Percentiles rank a stretch among this genome's conserved stretches.
phyloP scores from a whole-genome alignment of 2,329 filamentous ascomycete genomes.

The Colletotrichum tofieldiae region DNA sequence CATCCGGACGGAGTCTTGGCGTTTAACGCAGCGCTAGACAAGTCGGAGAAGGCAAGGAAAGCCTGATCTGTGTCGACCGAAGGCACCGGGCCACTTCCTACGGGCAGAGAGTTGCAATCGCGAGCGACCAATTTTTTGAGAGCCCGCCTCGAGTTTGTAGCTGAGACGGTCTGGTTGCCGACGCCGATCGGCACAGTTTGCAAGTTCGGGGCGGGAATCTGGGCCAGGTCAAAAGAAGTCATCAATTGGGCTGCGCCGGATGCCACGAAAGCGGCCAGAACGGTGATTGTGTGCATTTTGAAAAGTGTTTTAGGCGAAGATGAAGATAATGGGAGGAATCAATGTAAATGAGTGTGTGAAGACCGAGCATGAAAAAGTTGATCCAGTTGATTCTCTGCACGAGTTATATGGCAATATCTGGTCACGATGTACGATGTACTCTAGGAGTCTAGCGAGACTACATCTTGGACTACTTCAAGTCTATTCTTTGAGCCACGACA shows the following conservation, averaged over 20 bases:
- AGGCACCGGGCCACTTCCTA: constrained; percentile 15
- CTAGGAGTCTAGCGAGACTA: neutral
- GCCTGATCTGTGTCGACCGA: constrained; percentile 20
- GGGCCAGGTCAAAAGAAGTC: constrained; percentile 11
- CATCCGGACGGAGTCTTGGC: constrained; percentile 23
- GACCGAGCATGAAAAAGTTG: neutral
- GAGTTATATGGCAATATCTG: neutral
- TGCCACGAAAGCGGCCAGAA: constrained; percentile 3
- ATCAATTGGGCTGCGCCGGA: constrained; percentile 11
- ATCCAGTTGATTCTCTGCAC: neutral
- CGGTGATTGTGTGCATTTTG: neutral
- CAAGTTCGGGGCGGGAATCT: constrained; percentile 7
- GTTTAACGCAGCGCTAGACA: constrained; percentile 10
- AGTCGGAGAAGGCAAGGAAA: constrained; percentile 7
- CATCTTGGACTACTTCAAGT: neutral
- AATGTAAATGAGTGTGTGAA: neutral
- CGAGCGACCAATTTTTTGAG: neutral
- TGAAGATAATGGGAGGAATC: neutral
- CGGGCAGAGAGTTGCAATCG: constrained; percentile 17
- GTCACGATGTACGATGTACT: neutral
- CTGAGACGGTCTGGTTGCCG: constrained; percentile 21
- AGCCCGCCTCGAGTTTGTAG: constrained; percentile 2
- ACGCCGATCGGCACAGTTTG: constrained; percentile 11
- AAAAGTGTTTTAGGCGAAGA: neutral
- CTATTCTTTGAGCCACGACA: neutral